Conservation (phyloP, 768 basidiomycete genomes). For the Hortiboletus campestris region DNA sequence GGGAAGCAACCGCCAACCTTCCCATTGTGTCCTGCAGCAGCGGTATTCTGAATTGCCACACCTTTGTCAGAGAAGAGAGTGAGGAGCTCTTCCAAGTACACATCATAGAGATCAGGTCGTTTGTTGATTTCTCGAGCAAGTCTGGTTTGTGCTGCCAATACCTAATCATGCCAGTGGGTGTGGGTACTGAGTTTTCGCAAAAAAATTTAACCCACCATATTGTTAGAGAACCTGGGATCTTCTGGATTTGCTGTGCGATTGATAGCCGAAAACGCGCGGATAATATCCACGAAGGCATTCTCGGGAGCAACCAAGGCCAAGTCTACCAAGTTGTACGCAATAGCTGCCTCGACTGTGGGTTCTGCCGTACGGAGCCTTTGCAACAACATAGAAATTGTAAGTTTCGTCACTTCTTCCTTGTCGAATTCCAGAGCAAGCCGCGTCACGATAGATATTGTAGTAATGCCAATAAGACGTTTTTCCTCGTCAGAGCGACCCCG, state of each 20-base stretch:
- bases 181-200: neutral
- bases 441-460: constrained; percentile 89
- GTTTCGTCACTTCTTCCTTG: constrained; percentile 81
- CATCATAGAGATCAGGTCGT: constrained; percentile 73
- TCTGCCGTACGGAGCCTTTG: constrained; percentile 85
- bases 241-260: constrained; percentile 86
- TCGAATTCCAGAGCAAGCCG: constrained; percentile 84
- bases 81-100: constrained; percentile 82
- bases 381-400: constrained; percentile 90
- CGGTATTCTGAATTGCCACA: constrained; percentile 81
- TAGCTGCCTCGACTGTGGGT: constrained; percentile 85
- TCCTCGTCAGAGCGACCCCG: constrained; percentile 79
- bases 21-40: constrained; percentile 59
- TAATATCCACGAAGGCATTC: constrained; percentile 77
- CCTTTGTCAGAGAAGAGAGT: constrained; percentile 89
- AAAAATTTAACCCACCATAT: constrained; percentile 58
- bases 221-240: constrained; percentile 85
- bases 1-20: constrained; percentile 47
- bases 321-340: constrained; percentile 89
- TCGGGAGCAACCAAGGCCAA: constrained; percentile 78
- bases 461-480: constrained; percentile 79
- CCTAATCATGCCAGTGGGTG: constrained; percentile 38
- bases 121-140: constrained; percentile 76
- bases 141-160: constrained; percentile 87
- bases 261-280: constrained; percentile 79